phyloP scores from a whole-genome alignment of 306 rosid genomes.

The Argentina anserina region DNA sequence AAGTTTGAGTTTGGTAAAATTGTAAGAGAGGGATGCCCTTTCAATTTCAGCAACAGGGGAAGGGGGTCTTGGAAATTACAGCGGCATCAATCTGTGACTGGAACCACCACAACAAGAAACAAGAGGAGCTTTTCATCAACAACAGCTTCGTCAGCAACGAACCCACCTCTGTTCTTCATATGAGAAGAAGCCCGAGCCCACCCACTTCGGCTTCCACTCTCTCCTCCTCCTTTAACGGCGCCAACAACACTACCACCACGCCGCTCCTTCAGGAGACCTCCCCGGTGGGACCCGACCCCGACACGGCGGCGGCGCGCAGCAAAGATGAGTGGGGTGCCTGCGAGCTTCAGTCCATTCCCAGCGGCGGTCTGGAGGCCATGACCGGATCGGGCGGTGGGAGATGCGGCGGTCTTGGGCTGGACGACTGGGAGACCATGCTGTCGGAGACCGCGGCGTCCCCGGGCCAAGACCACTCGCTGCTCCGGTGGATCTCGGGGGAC shows the following conservation, averaged over 20 bases:
- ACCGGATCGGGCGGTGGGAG: constrained; percentile 23
- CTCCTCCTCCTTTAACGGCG: constrained; percentile 38
- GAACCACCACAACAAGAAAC: background rate
- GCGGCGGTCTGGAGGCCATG: constrained; percentile 16
- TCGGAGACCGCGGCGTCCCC: constrained; percentile 33
- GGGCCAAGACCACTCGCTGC: constrained; percentile 42
- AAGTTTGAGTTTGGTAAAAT: background rate
- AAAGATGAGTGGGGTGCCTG: constrained; percentile 28
- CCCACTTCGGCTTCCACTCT: constrained; percentile 47
- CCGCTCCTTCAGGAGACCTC: constrained; percentile 24
- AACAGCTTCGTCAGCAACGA: constrained; percentile 22
- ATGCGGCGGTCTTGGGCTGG: constrained; percentile 37
- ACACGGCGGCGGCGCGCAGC: background rate
- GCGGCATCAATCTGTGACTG: constrained; percentile 16
- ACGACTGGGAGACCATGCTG: constrained; percentile 41
- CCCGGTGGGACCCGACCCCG: background rate
- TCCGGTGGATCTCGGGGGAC: constrained; percentile 41
- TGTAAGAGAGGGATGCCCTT: constrained; percentile 29
- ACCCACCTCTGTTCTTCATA: constrained; percentile 43
- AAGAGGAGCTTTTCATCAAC: constrained; percentile 9
- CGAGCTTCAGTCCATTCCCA: constrained; percentile 30
- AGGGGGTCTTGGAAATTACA: constrained; percentile 30
- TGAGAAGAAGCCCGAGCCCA: constrained; percentile 51
- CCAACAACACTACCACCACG: constrained; percentile 11
- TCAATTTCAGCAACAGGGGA: constrained; percentile 27